Base-by-base conservation (phyloP, 371 early-diverging fungal genomes). In the Mucor irregularis region DNA sequence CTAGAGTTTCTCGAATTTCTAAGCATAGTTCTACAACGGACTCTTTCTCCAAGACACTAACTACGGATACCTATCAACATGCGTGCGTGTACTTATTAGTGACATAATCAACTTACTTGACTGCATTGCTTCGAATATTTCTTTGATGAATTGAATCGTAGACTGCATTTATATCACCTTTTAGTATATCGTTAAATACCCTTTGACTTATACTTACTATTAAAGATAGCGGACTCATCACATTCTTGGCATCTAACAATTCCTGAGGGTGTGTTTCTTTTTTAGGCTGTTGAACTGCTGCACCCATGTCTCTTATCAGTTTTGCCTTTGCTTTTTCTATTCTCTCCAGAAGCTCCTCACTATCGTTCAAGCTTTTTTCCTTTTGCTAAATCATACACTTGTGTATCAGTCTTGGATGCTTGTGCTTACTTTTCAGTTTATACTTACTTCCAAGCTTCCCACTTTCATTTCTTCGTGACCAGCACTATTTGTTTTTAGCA, bases 1-100 rank as follows among this genome's bases (percentile, higher is more conserved):
- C 50, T 26, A 58, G 28, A 13, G 40, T 49, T 17, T 31, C 25
- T 49, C 50, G 31, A 9, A 49, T 46, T n/a, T 49, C 58, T 43
- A 29, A 10, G 30, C 48, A 56, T 3, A 48, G 9, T 6, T 44
- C 9, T 34, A 28, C 42, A 9, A 49, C 35, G 1, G 34, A n/a
- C 11, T 43, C n/a, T 35, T 49, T 30, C 19, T 33, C 43, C 17
- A 57, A 14, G 10, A 34, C 34, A 14, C 44, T 25, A 2, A 49
- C 50, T 49, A n/a, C 7, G 19, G 0, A 8, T 31, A 29, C 9
- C 2, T 22, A 14, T 9, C 19, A 30, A 30, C 14, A 24, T n/a
- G n/a, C n/a, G n/a, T n/a, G n/a, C n/a, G n/a, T n/a, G n/a, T n/a
- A 13, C 26, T 30, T 19, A 31, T 17, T 31, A 1, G 22, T 16